Evolutionary conservation across 164 flowering plant species (phyloP).

Genomic region (Umbilicus rupestris): DNA sequence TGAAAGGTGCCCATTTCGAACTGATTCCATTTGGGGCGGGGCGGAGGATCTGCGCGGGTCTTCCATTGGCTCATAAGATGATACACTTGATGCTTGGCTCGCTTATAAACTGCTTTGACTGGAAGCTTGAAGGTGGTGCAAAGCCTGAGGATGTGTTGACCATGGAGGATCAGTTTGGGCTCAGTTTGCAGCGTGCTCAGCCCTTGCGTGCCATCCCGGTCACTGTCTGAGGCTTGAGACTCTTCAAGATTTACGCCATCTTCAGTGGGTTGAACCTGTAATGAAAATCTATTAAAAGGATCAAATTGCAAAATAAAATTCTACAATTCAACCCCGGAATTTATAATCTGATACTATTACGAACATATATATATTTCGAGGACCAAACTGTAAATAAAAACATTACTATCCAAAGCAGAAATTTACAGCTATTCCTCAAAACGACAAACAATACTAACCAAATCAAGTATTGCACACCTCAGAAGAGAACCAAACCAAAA

Average conservation of each 20-base stretch:
- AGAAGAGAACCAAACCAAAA: no score
- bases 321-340: no score
- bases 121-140: slow-evolving; percentile 20
- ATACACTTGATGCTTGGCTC: slow-evolving; percentile 26
- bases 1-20: slow-evolving; percentile 21
- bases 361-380: no score
- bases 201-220: slow-evolving; percentile 16
- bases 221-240: slow-evolving; percentile 14
- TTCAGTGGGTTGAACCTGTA: no score
- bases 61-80: slow-evolving; percentile 24
- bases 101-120: slow-evolving; percentile 22
- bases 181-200: slow-evolving; percentile 15
- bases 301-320: no score
- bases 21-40: slow-evolving; percentile 28
- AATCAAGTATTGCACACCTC: no score
- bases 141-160: slow-evolving; percentile 8
- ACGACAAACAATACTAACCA: no score
- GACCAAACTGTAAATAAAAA: no score
- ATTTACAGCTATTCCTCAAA: no score
- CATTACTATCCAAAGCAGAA: no score
- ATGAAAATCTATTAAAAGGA: no score
- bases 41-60: slow-evolving; percentile 25
- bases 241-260: not conserved
- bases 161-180: slow-evolving; percentile 18
- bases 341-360: no score